Evolutionary conservation across 495 filamentous ascomycete genomes (phyloP), one percentile per base, ranked within the genome.

Genomic region (Lophiostoma macrostomum): DNA sequence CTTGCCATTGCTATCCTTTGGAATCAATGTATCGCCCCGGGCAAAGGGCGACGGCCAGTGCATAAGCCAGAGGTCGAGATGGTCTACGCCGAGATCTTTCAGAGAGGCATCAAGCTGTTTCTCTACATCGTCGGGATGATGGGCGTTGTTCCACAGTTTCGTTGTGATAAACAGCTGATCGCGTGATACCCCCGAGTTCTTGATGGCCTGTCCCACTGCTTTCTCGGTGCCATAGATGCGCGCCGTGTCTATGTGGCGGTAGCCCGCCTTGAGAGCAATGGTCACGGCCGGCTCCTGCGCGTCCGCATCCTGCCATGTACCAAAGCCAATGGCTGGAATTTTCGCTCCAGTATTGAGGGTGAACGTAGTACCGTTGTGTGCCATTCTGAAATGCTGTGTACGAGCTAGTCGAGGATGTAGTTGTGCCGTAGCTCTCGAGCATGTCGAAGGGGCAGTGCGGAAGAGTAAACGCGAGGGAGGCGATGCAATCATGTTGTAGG

Each of bases 201-300:
- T 76, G 25, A 85, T 70, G 0, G 83, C 84, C 29, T 78, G 69
- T 11, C 85, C 85, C 49, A 87, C 82, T 61, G 84, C 76, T 1
- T 64, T 54, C 56, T 88, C 85, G 54, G 87, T 88, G 35, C 66
- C 73, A 65, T 88, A 88, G 66, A 77, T 79, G 63, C 86, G 82
- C 1, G 85, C 84, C 0, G 83, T 82, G 66, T 88, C 85, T 55
- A 88, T 85, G 67, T 85, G 82, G 28, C 82, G 76, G 71, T 87
- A 87, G 30, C 85, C 85, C 5, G 71, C 64, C 6, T 77, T 67
- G 22, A 88, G 68, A 13, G 85, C 85, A 28, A 73, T 74, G 22
- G 74, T 69, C 50, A 74, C 77, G 7, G 83, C 81, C 19, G 74
- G 61, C n/a, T 74, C 69, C 65, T 79, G 82, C 47, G 76, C 68